Conservation (phyloP, 2,329 filamentous ascomycete genomes). For the Colletotrichum cuscutae region DNA sequence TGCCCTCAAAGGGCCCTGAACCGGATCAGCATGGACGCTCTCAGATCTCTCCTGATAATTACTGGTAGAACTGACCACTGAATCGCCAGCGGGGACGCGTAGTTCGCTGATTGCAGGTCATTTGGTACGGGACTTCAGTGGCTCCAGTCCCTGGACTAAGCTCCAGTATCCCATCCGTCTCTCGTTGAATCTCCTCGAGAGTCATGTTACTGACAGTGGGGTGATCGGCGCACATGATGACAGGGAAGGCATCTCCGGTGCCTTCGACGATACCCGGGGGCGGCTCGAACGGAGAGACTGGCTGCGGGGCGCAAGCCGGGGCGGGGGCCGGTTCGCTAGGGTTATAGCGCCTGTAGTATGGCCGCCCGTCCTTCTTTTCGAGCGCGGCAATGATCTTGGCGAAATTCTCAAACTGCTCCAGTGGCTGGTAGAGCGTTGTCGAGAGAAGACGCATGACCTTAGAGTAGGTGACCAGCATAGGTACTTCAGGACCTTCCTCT, state of each 20-base stretch:
- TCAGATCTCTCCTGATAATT: too few species aligned
- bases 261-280: constrained; percentile 43
- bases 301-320: constrained; percentile 44
- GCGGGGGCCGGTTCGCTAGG: constrained; percentile 28
- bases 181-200: constrained; percentile 46
- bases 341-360: constrained; percentile 49
- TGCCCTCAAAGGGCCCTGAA: constrained; percentile 41
- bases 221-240: constrained; percentile 58
- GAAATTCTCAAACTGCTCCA: constrained; percentile 52
- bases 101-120: constrained; percentile 50
- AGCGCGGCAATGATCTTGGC: constrained; percentile 55
- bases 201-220: constrained; percentile 42
- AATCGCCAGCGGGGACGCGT: constrained; percentile 53
- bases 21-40: not conserved
- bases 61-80: constrained; percentile 39
- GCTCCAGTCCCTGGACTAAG: constrained; percentile 56
- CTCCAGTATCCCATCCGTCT: constrained; percentile 45
- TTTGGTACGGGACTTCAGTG: constrained; percentile 51
- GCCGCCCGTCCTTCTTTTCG: constrained; percentile 54
- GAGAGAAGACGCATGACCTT: constrained; percentile 56
- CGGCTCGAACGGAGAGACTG: constrained; percentile 45
- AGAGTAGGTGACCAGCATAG: constrained; percentile 61
- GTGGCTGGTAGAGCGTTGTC: constrained; percentile 56
- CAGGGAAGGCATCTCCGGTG: constrained; percentile 54
- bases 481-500: constrained; percentile 50